Percentiles rank a stretch among this genome's conserved stretches.
These are phyloP conservation scores for Fusarium dlaminii DNA, from an alignment of 2,329 filamentous ascomycete genomes.

Conservation along the genomic window DNA sequence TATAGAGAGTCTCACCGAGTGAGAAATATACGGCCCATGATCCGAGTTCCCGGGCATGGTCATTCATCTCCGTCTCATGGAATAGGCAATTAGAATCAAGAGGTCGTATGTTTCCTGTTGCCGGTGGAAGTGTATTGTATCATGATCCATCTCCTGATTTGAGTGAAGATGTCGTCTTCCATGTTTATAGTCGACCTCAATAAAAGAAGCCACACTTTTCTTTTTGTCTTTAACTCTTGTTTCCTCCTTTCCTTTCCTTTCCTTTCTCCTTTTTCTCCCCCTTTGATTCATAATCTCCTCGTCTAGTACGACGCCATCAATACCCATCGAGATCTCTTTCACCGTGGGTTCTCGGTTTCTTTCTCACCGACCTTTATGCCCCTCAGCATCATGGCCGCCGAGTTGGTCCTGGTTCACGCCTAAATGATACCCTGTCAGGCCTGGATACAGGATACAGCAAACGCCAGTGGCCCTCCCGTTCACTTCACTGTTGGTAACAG, in stretches of 20 bases:
- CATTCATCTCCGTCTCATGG: not conserved
- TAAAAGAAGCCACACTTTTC: constrained; percentile 6
- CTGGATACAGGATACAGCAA: not conserved
- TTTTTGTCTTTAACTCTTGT: constrained; percentile 1
- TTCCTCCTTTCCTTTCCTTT: not conserved
- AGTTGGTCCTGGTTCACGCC: constrained; percentile 4
- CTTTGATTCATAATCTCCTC: not conserved
- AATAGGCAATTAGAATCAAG: not conserved
- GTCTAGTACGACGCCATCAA: not conserved
- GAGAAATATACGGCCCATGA: constrained; percentile 9
- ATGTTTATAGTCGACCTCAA: not conserved
- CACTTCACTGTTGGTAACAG: not conserved
- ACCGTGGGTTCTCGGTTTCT: not conserved
- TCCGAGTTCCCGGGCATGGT: constrained; percentile 5
- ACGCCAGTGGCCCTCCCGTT: not conserved
- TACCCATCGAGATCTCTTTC: constrained; percentile 8
- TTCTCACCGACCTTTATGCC: constrained; percentile 19
- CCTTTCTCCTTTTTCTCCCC: not conserved
- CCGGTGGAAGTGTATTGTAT: constrained; percentile 8
- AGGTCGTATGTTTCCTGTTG: constrained; percentile 24
- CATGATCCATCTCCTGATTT: constrained; percentile 29
- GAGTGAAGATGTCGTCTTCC: not conserved
- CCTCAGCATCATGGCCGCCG: not conserved
- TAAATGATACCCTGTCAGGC: not conserved
- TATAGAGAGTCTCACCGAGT: constrained; percentile 1